Percentiles rank a stretch among this genome's conserved stretches.
Conservation (phyloP, 108 stramenopile genomes). For the Aurantiochytrium sp. region DNA sequence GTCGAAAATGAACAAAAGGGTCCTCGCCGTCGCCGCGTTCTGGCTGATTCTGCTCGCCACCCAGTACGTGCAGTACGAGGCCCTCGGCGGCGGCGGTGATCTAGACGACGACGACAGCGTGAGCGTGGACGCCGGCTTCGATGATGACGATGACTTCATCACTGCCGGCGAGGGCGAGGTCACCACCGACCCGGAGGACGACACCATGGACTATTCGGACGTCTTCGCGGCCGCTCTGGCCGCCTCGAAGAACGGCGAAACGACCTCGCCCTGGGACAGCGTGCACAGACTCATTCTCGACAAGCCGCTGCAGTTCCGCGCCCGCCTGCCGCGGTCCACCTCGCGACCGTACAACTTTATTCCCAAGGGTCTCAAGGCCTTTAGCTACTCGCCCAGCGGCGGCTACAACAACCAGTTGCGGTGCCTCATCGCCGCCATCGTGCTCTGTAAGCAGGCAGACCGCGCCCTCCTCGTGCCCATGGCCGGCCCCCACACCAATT, state of each 20-base stretch:
- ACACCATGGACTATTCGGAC: neutral
- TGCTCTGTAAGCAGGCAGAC: neutral
- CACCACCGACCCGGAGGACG: neutral
- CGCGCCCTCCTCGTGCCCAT: constrained; percentile 9
- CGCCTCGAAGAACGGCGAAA: neutral
- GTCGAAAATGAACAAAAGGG: too few species aligned
- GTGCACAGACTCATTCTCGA: neutral
- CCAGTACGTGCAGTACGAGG: too few species aligned
- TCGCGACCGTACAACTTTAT: neutral
- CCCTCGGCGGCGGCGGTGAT: too few species aligned
- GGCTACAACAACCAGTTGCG: constrained; percentile 27
- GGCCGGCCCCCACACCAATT: neutral
- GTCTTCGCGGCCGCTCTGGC: neutral
- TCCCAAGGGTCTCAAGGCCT: neutral
- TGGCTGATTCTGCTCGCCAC: too few species aligned
- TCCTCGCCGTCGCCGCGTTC: too few species aligned
- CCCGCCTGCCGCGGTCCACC: neutral
- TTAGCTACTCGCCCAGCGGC: neutral
- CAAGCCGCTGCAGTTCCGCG: neutral
- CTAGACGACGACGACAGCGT: too few species aligned
- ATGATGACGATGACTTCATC: neutral
- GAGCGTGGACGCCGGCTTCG: neutral
- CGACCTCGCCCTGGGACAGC: neutral
- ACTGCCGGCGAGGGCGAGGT: neutral
- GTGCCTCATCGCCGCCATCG: neutral